A percentile compares a stretch with the other conserved stretches of the same genome.
Evolutionary conservation across 1,139 yeast genomes (phyloP).

Genomic region (Pichia sp.): DNA sequence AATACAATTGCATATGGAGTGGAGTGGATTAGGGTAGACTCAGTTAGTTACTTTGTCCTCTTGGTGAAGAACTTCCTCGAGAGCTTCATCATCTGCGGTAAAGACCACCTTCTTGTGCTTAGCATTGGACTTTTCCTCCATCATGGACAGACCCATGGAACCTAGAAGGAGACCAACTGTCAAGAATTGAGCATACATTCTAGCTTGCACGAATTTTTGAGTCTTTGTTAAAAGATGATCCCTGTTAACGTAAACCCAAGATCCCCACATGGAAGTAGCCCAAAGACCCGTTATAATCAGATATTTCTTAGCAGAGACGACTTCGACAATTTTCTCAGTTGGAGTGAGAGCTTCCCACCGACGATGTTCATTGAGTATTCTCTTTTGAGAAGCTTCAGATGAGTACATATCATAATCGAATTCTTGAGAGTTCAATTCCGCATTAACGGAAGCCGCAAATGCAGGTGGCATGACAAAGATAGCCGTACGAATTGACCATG

Average conservation of each 20-base stretch:
- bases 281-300: conserved; percentile 71
- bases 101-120: conserved; percentile 18
- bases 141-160: conserved; percentile 55
- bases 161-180: conserved; percentile 60
- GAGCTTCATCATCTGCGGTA: conserved; percentile 30
- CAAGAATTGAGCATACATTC: conserved; percentile 89
- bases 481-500: conserved; percentile 52
- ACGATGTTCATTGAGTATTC: conserved; percentile 40
- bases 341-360: conserved; percentile 44
- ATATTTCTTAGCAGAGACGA: conserved; percentile 46
- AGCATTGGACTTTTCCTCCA: conserved; percentile 42
- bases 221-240: conserved; percentile 73
- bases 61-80: conserved; percentile 32
- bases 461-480: conserved; percentile 56
- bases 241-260: conserved; percentile 69
- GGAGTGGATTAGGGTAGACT: too few relatives aligned
- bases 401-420: conserved; percentile 48
- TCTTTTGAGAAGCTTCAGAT: conserved; percentile 27
- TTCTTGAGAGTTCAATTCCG: conserved; percentile 50
- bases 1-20: too few relatives aligned
- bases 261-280: conserved; percentile 83
- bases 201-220: conserved; percentile 86
- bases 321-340: conserved; percentile 31
- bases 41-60: too few relatives aligned
- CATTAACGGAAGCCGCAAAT: conserved; percentile 44